Percentiles rank a stretch among this genome's conserved stretches.
Conservation (phyloP, 2,329 filamentous ascomycete species). For the Pyrenophora teres region DNA sequence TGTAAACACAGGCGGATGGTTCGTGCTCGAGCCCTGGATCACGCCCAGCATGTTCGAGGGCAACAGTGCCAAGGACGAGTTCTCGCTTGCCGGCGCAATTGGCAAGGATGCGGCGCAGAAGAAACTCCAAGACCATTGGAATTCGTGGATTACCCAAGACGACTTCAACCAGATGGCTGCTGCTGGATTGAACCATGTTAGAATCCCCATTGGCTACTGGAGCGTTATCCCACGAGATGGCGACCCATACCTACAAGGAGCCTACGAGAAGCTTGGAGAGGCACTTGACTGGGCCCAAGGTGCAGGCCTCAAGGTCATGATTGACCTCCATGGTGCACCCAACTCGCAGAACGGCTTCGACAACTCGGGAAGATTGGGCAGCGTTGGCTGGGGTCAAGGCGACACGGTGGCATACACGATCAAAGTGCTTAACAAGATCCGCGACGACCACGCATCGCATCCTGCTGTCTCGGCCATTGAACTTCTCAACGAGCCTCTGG, state of each 20-base stretch:
- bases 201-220: conserved; percentile 71
- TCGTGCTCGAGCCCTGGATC: conserved; percentile 68
- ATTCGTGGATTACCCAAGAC: conserved; percentile 59
- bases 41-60: conserved; percentile 65
- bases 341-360: conserved; percentile 71
- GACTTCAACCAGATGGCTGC: conserved; percentile 62
- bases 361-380: conserved; percentile 62
- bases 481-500: conserved; percentile 56
- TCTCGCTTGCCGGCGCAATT: conserved; percentile 56
- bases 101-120: conserved; percentile 55
- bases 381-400: conserved; percentile 53
- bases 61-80: conserved; percentile 62
- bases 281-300: conserved; percentile 63
- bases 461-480: conserved; percentile 54
- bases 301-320: conserved; percentile 65
- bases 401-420: conserved; percentile 50
- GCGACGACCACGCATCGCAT: conserved; percentile 52
- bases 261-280: conserved; percentile 61
- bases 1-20: conserved; percentile 69
- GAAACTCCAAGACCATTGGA: conserved; percentile 62
- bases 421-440: conserved; percentile 53
- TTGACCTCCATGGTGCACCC: conserved; percentile 70
- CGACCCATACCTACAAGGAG: conserved; percentile 67
- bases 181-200: conserved; percentile 65
- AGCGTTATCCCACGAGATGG: conserved; percentile 57